Evolutionary conservation across 2,329 filamentous ascomycete genomes (phyloP).

Genomic region (Nannizziopsis barbatae): DNA sequence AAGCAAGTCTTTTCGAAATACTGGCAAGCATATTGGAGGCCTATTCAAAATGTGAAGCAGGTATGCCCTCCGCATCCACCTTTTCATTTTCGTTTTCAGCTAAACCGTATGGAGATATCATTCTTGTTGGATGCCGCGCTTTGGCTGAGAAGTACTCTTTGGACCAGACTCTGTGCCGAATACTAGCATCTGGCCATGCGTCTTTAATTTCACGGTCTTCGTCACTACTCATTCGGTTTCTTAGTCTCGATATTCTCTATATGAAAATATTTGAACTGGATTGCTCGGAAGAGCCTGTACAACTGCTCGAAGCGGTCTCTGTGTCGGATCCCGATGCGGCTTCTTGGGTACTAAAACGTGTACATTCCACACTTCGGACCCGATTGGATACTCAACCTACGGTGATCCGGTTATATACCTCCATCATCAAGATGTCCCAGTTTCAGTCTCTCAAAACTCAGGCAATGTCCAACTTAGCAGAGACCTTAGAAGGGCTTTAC

Average conservation of each 20-base stretch:
- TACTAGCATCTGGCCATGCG: background rate
- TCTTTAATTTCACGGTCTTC: slow-evolving; percentile 8
- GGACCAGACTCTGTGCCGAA: background rate
- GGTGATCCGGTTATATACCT: slow-evolving; percentile 24
- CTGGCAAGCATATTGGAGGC: slow-evolving; percentile 29
- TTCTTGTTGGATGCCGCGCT: slow-evolving; percentile 3
- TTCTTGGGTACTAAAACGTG: slow-evolving; percentile 27
- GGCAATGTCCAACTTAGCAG: slow-evolving; percentile 27
- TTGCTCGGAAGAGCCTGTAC: background rate
- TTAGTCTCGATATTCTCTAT: slow-evolving; percentile 3
- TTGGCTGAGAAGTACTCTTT: background rate
- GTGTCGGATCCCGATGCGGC: slow-evolving; percentile 20
- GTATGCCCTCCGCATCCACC: slow-evolving; percentile 17
- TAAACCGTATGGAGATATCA: slow-evolving; percentile 3
- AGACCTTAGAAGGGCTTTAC: slow-evolving; percentile 21
- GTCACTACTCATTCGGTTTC: slow-evolving; percentile 6
- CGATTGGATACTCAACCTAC: slow-evolving; percentile 19
- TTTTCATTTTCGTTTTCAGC: background rate
- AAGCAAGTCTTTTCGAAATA: slow-evolving; percentile 28
- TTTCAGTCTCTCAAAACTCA: slow-evolving; percentile 22
- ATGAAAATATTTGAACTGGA: background rate
- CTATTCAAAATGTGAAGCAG: slow-evolving; percentile 23
- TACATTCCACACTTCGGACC: slow-evolving; percentile 21
- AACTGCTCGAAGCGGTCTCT: slow-evolving; percentile 6
- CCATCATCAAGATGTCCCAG: slow-evolving; percentile 21